Percentiles rank a stretch among this genome's conserved stretches.
Evolutionary conservation across 208 protist species (phyloP).

Genomic region (Vickermania ingenoplastis): DNA sequence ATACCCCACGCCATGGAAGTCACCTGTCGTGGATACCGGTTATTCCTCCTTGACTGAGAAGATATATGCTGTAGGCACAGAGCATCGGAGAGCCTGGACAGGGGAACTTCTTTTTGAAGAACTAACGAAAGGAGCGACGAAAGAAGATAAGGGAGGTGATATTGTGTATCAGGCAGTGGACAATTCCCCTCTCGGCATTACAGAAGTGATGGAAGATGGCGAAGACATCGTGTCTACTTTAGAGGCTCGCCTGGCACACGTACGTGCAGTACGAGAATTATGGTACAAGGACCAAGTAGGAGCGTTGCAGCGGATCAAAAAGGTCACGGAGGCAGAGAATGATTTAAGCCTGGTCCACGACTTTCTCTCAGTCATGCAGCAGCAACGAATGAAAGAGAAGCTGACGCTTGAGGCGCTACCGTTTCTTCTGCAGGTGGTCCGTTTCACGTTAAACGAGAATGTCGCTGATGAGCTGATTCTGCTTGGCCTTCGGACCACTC

Average conservation of each 20-base stretch:
- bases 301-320: constrained; percentile 41
- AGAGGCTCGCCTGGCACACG: constrained; percentile 26
- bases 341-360: constrained; percentile 59
- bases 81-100: too few species aligned
- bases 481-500: constrained; percentile 34
- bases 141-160: not conserved
- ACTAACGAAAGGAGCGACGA: not conserved
- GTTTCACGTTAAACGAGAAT: constrained; percentile 27
- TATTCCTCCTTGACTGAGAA: constrained; percentile 53
- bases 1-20: too few species aligned
- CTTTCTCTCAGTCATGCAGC: constrained; percentile 59
- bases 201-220: not conserved
- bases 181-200: not conserved
- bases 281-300: constrained; percentile 42
- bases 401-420: constrained; percentile 36
- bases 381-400: constrained; percentile 65
- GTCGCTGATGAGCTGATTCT: too few species aligned
- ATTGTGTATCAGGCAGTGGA: not conserved
- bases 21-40: constrained; percentile 47
- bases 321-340: constrained; percentile 26
- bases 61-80: too few species aligned
- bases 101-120: too few species aligned
- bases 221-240: not conserved
- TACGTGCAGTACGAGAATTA: constrained; percentile 34
- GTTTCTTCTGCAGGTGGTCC: constrained; percentile 42